Conservation (phyloP, 805 yeast genomes). For the Yarrowia yakushimensis region DNA sequence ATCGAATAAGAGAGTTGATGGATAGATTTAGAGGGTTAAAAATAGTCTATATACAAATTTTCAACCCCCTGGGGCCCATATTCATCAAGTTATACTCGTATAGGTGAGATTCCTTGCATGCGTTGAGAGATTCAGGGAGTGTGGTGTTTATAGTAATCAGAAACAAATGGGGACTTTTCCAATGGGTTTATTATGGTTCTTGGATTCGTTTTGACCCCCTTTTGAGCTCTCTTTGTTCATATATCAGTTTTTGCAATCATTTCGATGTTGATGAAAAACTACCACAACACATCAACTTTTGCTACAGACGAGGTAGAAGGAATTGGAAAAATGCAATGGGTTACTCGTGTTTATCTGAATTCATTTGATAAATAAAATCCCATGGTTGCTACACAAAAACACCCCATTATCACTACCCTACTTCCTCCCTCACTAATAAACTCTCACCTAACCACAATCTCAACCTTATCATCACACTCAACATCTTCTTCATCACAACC, state of each 20-base stretch:
- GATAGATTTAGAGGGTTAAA: background rate
- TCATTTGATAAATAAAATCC: background rate
- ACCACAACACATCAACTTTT: no score
- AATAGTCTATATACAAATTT: background rate
- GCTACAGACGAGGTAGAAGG: background rate
- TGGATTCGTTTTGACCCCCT: no score
- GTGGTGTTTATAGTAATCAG: background rate
- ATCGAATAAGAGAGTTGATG: no score
- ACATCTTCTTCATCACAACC: background rate
- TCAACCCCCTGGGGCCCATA: background rate
- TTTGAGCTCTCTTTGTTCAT: no score
- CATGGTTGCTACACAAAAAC: background rate
- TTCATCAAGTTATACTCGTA: background rate
- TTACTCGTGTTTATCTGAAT: background rate
- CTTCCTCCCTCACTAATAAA: background rate
- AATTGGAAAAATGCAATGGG: no score
- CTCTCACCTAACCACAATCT: constrained; percentile 9
- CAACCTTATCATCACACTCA: background rate
- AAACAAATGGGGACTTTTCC: background rate
- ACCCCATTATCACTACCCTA: background rate
- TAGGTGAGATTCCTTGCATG: background rate
- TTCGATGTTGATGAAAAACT: no score
- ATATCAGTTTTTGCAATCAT: no score
- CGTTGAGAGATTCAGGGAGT: background rate
- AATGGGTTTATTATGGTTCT: background rate